Evolutionary conservation across 257 asterid species (phyloP), one percentile per base, ranked within the genome.

Genomic region (Fraxinus anomala): DNA sequence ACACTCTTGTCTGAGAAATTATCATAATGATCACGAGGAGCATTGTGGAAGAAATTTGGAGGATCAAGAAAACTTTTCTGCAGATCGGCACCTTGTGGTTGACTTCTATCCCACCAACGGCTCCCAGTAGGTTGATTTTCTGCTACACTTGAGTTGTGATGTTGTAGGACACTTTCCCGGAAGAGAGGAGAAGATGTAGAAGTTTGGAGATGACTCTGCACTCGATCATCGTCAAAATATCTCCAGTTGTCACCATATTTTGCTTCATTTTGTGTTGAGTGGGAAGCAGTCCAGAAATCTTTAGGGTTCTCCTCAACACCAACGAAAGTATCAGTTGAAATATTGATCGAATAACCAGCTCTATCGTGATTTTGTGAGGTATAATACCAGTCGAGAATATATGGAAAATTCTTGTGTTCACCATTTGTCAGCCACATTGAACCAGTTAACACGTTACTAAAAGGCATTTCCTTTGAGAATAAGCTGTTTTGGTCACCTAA

Each of bases 381-480:
- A 72, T 96, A 96, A 79, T 86, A 92, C 92, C 96, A 91, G 76
- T 96, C 99, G 28, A 96, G 86, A 76, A 96, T 92, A 75, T 96
- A 96, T 0, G 97, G 97, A 75, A 84, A 86, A 63, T 80, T 87
- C 73, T 84, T 86, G 54, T 82, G 96, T 84, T 87, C 94, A 1
- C 84, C 88, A 30, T 90, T 91, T 33, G 86, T 82, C 81, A 85
- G 86, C 97, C 92, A 89, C 89, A 88, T 78, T 2, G 96, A 84
- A 70, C 82, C 89, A 4, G 82, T 78, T 47, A 87, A 85, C 3
- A 31, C 24, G 66, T 83, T 79, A 51, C 67, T 70, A 61, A 79
- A 70, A 23, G 88, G 83, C 16, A 69, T 36, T 74, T 84, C 91
- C 81, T 90, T 83, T 0, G 89, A 34, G 79, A 83, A 77, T 31